Evolutionary conservation across 176 grass and related monocot species (phyloP).

Genomic region (Raddia guianensis): DNA sequence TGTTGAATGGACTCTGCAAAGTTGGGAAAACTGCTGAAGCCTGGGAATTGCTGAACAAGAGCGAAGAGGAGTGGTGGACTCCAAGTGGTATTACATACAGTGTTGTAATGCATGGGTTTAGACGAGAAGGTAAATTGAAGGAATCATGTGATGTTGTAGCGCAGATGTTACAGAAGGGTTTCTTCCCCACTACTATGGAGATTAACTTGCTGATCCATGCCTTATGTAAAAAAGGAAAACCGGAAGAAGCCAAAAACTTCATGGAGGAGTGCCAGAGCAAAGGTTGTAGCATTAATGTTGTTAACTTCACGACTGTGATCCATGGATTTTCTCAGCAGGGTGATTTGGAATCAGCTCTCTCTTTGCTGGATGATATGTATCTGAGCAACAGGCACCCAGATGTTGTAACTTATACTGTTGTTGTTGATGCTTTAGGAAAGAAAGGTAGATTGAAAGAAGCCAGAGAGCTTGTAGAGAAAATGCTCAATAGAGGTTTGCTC

Average conservation of each 20-base stretch:
- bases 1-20: constrained; percentile 91
- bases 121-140: constrained; percentile 85
- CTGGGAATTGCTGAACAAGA: constrained; percentile 81
- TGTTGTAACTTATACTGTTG: constrained; percentile 85
- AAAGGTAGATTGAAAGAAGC: constrained; percentile 81
- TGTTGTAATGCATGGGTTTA: constrained; percentile 89
- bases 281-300: constrained; percentile 82
- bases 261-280: constrained; percentile 93
- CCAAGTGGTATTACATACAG: constrained; percentile 82
- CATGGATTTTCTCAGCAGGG: constrained; percentile 82
- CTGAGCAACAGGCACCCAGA: constrained; percentile 91
- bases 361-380: constrained; percentile 95
- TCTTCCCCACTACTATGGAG: constrained; percentile 81
- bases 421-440: constrained; percentile 82
- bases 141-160: constrained; percentile 80
- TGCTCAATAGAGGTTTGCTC: constrained; percentile 82
- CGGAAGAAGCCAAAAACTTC: constrained; percentile 73
- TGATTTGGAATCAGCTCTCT: constrained; percentile 80
- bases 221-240: constrained; percentile 65
- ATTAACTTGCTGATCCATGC: constrained; percentile 93
- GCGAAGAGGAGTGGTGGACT: constrained; percentile 88
- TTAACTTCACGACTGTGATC: constrained; percentile 96
- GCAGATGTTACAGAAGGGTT: constrained; percentile 81
- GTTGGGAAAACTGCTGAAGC: constrained; percentile 74
- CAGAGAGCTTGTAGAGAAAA: constrained; percentile 70